Evolutionary conservation across 305 asterid species (phyloP).

Genomic region (Solanum hybrid): DNA sequence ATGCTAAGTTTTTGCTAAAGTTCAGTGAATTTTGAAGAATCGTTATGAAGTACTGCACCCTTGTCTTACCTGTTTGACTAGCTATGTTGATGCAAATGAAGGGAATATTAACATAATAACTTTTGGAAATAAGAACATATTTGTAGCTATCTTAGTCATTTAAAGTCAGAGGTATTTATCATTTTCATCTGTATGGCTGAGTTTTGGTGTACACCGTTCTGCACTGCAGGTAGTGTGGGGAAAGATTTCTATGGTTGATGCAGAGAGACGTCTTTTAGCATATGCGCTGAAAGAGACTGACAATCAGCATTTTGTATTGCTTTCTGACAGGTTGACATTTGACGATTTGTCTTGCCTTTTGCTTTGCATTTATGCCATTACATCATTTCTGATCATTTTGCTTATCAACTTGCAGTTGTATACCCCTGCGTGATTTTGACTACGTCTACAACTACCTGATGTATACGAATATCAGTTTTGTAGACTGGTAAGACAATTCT

Average conservation of each 20-base stretch:
- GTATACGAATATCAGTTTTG: slow-evolving; percentile 86
- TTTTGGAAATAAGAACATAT: background rate
- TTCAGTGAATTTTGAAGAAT: background rate
- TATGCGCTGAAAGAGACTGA: slow-evolving; percentile 82
- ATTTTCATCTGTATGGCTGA: background rate
- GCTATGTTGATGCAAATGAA: background rate
- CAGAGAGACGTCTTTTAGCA: slow-evolving; percentile 85
- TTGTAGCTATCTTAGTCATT: background rate
- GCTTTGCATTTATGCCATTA: background rate
- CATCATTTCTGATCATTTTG: background rate
- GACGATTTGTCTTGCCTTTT: background rate
- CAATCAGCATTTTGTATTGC: slow-evolving; percentile 79
- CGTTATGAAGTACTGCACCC: background rate
- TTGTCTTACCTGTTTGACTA: background rate
- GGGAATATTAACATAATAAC: background rate
- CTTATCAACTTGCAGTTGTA: slow-evolving; percentile 60
- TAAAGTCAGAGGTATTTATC: background rate
- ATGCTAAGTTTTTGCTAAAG: background rate
- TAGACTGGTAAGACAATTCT: slow-evolving; percentile 63
- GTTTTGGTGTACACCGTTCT: background rate
- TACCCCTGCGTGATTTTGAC: slow-evolving; percentile 82
- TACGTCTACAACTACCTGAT: slow-evolving; percentile 89
- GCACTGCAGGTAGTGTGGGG: slow-evolving; percentile 89
- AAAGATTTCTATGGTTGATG: slow-evolving; percentile 95
- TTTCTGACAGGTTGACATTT: slow-evolving; percentile 71